Evolutionary conservation across 2,329 filamentous ascomycete genomes (phyloP).

Genomic region (Sclerotinia sclerotiorum): DNA sequence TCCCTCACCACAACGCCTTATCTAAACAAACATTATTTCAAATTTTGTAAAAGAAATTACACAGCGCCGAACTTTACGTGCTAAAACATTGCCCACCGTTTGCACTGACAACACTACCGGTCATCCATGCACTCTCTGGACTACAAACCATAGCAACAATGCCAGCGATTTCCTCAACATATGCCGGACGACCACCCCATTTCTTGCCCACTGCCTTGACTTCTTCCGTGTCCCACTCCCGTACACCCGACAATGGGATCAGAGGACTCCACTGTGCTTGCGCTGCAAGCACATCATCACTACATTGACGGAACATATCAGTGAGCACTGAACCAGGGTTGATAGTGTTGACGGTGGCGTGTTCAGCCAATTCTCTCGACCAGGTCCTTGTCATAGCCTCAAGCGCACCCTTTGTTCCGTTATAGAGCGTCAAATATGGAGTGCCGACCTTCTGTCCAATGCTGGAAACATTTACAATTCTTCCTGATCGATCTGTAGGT

Average conservation of each 20-base stretch:
- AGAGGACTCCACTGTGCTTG: slow-evolving; percentile 23
- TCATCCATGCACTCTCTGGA: slow-evolving; percentile 26
- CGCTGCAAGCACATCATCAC: slow-evolving; percentile 26
- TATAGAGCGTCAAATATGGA: slow-evolving; percentile 57
- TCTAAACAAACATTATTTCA: background rate
- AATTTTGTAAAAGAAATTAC: background rate
- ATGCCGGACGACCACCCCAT: slow-evolving; percentile 24
- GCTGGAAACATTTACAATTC: slow-evolving; percentile 60
- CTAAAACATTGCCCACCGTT: slow-evolving; percentile 25
- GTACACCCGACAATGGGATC: slow-evolving; percentile 23
- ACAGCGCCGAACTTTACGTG: background rate
- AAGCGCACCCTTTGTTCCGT: slow-evolving; percentile 62
- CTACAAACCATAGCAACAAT: slow-evolving; percentile 26
- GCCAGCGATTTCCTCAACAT: slow-evolving; percentile 24
- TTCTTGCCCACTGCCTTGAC: slow-evolving; percentile 22
- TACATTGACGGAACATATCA: slow-evolving; percentile 25
- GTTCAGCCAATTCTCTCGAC: slow-evolving; percentile 22
- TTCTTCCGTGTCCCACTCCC: slow-evolving; percentile 24
- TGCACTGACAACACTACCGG: slow-evolving; percentile 24
- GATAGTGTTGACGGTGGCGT: slow-evolving; percentile 20
- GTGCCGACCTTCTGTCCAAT: slow-evolving; percentile 59
- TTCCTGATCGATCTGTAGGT: slow-evolving; percentile 62
- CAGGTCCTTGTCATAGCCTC: slow-evolving; percentile 58
- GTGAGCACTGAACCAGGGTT: slow-evolving; percentile 20
- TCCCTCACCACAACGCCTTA: background rate